phyloP scores from a whole-genome alignment of 495 filamentous ascomycete genomes.

The Mycothermus thermophilus region DNA sequence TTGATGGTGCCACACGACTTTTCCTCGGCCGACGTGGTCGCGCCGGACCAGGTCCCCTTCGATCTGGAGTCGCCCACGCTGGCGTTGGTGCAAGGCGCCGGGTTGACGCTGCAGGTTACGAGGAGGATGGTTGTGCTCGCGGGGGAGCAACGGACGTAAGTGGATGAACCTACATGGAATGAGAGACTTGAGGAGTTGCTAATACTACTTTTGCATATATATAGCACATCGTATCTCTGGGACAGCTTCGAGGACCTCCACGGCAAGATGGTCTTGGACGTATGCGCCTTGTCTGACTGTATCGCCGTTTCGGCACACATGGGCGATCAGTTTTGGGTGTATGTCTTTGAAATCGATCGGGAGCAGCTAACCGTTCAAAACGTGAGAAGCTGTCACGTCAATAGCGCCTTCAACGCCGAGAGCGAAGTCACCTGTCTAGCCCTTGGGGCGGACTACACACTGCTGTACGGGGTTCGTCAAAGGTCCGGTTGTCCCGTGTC shows the following conservation, averaged over 20 bases:
- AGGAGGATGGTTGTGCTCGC: slow-evolving; percentile 30
- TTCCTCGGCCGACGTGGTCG: slow-evolving; percentile 17
- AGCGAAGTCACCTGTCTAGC: slow-evolving; percentile 30
- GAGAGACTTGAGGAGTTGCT: too few relatives aligned
- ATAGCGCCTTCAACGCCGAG: too few relatives aligned
- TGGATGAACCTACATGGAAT: too few relatives aligned
- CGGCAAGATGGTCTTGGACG: slow-evolving; percentile 19
- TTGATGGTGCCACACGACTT: slow-evolving; percentile 27
- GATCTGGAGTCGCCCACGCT: slow-evolving; percentile 42
- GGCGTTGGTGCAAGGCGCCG: slow-evolving; percentile 28
- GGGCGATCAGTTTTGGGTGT: slow-evolving; percentile 18
- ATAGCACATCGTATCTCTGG: too few relatives aligned
- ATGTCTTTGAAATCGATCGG: too few relatives aligned
- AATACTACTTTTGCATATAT: too few relatives aligned
- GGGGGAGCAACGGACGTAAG: slow-evolving; percentile 6
- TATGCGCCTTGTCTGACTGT: slow-evolving; percentile 14
- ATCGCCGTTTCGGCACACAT: slow-evolving; percentile 25
- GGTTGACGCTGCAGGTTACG: slow-evolving; percentile 43
- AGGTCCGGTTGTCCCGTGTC: too few relatives aligned
- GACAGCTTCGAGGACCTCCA: slow-evolving; percentile 13
- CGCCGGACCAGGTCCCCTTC: slow-evolving; percentile 30
- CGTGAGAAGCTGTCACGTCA: too few relatives aligned
- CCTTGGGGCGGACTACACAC: slow-evolving; percentile 9
- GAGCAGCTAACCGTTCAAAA: too few relatives aligned
- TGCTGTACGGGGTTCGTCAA: slow-evolving; percentile 23